Percentiles rank a stretch among this genome's conserved stretches.
Evolutionary conservation across 176 grass and related monocot genomes (phyloP).

Genomic region (Bonia amplexicaulis): DNA sequence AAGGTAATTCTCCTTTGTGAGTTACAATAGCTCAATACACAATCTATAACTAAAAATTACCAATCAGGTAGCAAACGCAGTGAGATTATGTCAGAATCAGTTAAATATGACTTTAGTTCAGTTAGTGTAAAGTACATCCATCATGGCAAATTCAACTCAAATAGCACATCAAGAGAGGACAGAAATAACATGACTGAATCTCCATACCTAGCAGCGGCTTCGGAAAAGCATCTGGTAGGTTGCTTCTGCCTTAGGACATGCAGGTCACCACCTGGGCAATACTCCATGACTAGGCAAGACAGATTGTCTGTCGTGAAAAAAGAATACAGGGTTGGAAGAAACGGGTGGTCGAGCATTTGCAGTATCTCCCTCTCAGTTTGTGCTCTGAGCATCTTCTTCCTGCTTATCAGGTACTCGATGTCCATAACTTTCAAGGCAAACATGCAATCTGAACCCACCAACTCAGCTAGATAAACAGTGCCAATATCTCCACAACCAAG

Average conservation of each 20-base stretch:
- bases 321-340: constrained; percentile 90
- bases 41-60: neutral
- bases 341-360: constrained; percentile 95
- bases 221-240: constrained; percentile 75
- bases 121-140: neutral
- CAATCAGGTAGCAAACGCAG: neutral
- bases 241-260: constrained; percentile 94
- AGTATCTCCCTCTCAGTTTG: constrained; percentile 97
- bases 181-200: neutral
- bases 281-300: constrained; percentile 95
- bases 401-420: constrained; percentile 79
- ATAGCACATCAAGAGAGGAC: neutral
- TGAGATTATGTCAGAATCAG: neutral
- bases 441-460: constrained; percentile 79
- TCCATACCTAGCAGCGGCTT: constrained; percentile 76
- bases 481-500: constrained; percentile 97
- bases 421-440: constrained; percentile 98
- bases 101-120: neutral
- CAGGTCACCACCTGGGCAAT: constrained; percentile 85
- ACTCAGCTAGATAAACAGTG: constrained; percentile 91
- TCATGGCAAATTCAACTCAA: neutral
- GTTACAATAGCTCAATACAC: constrained; percentile 21
- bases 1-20: neutral
- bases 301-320: constrained; percentile 96
- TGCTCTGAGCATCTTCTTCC: constrained; percentile 93